Conservation (phyloP, 495 filamentous ascomycete genomes). For the Neurospora africana region DNA sequence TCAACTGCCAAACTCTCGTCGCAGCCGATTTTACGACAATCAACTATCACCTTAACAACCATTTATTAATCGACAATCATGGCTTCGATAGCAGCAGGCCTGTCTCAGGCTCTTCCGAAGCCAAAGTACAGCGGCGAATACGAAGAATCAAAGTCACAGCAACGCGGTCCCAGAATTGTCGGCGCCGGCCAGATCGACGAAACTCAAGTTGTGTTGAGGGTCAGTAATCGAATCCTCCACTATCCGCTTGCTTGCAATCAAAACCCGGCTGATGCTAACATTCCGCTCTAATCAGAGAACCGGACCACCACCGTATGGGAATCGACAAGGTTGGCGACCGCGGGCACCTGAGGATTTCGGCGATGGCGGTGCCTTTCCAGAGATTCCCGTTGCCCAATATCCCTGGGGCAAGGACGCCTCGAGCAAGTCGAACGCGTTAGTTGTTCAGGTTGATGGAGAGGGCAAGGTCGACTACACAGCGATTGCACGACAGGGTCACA, state of each 20-base stretch:
- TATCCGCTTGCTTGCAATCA: neutral
- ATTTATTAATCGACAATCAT: constrained; percentile 30
- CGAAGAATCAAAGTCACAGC: constrained; percentile 67
- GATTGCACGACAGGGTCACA: constrained; percentile 84
- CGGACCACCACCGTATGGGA: constrained; percentile 79
- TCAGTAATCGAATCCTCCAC: constrained; percentile 22
- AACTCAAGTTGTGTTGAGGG: constrained; percentile 77
- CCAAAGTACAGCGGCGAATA: constrained; percentile 81
- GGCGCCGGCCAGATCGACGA: constrained; percentile 68
- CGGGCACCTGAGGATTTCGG: constrained; percentile 81
- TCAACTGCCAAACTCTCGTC: neutral
- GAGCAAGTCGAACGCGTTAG: constrained; percentile 73
- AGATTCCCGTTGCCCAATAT: constrained; percentile 89
- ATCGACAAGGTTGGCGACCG: constrained; percentile 80
- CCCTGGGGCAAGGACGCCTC: constrained; percentile 69
- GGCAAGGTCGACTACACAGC: constrained; percentile 96
- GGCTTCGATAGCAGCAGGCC: constrained; percentile 62
- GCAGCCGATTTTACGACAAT: constrained; percentile 2
- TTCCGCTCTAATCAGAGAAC: constrained; percentile 42
- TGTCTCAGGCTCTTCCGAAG: constrained; percentile 75
- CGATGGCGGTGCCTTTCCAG: constrained; percentile 93
- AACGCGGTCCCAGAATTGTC: constrained; percentile 68
- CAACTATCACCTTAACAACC: neutral
- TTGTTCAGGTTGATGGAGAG: constrained; percentile 79
- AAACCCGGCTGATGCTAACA: constrained; percentile 8